Conservation (phyloP, 441 rosid species). For the Codiaeum variegatum region DNA sequence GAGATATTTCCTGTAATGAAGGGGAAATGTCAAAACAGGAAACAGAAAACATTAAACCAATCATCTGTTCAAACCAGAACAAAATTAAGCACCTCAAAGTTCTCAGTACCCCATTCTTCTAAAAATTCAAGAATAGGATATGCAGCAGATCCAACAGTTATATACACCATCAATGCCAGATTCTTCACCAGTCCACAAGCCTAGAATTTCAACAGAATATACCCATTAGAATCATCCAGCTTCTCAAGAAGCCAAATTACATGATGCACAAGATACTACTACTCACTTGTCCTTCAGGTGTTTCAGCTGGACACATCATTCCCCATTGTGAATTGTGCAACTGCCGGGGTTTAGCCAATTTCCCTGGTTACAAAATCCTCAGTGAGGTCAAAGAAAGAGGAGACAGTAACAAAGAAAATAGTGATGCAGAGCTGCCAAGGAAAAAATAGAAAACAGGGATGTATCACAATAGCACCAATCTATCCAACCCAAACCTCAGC, state of each 20-base stretch:
- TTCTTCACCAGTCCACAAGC: slow-evolving; percentile 98
- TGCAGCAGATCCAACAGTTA: slow-evolving; percentile 95
- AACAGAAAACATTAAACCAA: slow-evolving; percentile 2
- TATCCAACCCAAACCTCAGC: not conserved
- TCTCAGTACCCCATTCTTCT: slow-evolving; percentile 97
- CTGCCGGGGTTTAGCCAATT: slow-evolving; percentile 97
- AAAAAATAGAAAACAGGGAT: not conserved
- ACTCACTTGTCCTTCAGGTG: slow-evolving; percentile 97
- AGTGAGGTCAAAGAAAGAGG: slow-evolving; percentile 3
- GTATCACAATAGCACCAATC: slow-evolving; percentile 5
- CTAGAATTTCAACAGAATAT: slow-evolving; percentile 33
- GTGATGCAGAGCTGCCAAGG: slow-evolving; percentile 2
- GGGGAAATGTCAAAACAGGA: slow-evolving; percentile 16
- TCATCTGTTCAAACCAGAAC: slow-evolving; percentile 1
- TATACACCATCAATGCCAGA: slow-evolving; percentile 94
- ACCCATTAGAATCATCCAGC: slow-evolving; percentile 9
- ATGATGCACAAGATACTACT: not conserved
- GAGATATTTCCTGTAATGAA: slow-evolving; percentile 80
- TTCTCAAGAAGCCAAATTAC: not conserved
- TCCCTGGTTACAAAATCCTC: slow-evolving; percentile 46
- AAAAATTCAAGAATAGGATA: slow-evolving; percentile 86
- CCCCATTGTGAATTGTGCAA: slow-evolving; percentile 99
- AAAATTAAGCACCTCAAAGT: slow-evolving; percentile 65
- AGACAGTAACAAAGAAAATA: not conserved
- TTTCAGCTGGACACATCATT: slow-evolving; percentile 99